Evolutionary conservation across 768 basidiomycete genomes (phyloP).

Genomic region (Mycena kentingensis): DNA sequence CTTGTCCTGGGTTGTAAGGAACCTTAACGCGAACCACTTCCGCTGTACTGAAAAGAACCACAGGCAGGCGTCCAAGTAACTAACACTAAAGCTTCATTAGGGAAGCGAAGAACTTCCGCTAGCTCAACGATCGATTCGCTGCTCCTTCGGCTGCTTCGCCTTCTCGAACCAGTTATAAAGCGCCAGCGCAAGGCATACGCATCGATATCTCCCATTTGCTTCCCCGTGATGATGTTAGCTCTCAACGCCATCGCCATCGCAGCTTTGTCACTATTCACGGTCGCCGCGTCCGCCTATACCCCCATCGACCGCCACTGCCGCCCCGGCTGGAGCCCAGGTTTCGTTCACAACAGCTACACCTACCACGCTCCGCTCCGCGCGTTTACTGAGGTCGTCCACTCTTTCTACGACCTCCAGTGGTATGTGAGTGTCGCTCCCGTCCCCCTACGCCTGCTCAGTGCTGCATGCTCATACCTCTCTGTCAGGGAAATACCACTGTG

Average conservation of each 20-base stretch:
- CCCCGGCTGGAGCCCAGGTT: not conserved
- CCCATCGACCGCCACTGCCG: slow-evolving; percentile 6
- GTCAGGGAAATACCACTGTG: not conserved
- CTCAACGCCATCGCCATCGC: too few relatives aligned
- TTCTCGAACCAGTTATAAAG: too few relatives aligned
- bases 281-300: not conserved
- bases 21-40: not conserved
- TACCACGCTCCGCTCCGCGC: slow-evolving; percentile 10
- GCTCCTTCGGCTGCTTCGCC: too few relatives aligned
- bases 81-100: too few relatives aligned
- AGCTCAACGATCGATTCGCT: too few relatives aligned
- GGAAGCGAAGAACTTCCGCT: too few relatives aligned
- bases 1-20: not conserved
- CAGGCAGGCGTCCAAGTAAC: not conserved
- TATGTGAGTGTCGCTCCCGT: slow-evolving; percentile 11
- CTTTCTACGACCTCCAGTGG: slow-evolving; percentile 17
- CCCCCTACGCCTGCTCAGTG: not conserved
- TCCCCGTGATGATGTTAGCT: too few relatives aligned
- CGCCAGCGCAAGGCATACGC: too few relatives aligned
- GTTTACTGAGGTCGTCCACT: slow-evolving; percentile 9
- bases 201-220: too few relatives aligned
- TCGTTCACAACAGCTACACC: slow-evolving; percentile 16
- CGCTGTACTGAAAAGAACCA: not conserved
- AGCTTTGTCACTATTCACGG: not conserved
- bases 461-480: not conserved